Evolutionary conservation across 257 asterid species (phyloP), one percentile per base, ranked within the genome.

Genomic region (Solanum chilense): DNA sequence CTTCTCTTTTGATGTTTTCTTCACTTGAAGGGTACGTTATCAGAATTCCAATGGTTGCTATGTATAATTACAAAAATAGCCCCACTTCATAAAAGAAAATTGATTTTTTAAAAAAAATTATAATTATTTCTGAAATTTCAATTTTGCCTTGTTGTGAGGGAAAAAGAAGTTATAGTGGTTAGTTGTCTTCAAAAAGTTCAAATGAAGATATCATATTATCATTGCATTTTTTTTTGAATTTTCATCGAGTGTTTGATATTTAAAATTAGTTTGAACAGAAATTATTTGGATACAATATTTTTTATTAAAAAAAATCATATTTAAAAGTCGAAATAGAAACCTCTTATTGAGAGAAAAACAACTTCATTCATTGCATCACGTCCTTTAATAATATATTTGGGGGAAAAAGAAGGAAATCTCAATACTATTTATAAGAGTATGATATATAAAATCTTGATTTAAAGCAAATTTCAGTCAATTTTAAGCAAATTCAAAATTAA

Each of bases 1-100:
- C 45, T 75, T 42, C 60, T 9, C 35, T 31, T 71, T 71, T 81
- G 85, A 81, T 81, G 69, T 31, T 81, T 81, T 81, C 85, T 49
- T 81, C 85, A 81, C 85, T 81, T 81, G 44, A 81, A 49, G 85
- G 85, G 85, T 81, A 81, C 85, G 85, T 81, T 81, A 81, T 81
- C 85, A 81, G 85, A 81, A 49, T 81, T 49, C 85, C 69, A 11
- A 81, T 49, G 64, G 45, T 15, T 47, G 27, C 12, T 29, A 31
- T 81, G 6, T 3, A 20, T 9, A 81, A 81, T 49, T 81, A 81
- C 85, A 10, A 81, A 81, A 49, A 81, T 81, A 81, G 45, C 85
- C 85, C 29, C 69, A 47, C 45, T 81, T 10, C 11, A 12, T 49
- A 16, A 33, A 33, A 33, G 0, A 33, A 33, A 33, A 0, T 33